Conservation (phyloP, 2,329 filamentous ascomycete genomes). For the Podosphaera fusca region DNA sequence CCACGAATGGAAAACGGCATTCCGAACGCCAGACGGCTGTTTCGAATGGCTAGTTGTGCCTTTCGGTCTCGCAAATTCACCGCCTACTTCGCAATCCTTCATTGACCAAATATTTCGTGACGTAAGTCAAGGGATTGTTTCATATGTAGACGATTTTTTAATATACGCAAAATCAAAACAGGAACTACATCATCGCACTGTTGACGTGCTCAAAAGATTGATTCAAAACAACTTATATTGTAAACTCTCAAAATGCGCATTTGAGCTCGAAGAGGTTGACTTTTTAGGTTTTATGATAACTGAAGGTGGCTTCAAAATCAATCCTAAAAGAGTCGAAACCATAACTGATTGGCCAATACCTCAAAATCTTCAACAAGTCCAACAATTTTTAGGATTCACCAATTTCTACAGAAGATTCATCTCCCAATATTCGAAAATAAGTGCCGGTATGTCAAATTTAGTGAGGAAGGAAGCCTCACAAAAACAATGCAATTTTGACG, state of each 20-base stretch:
- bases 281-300: neutral
- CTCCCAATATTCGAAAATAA: neutral
- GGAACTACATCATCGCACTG: neutral
- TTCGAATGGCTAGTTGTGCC: neutral
- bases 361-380: constrained; percentile 1
- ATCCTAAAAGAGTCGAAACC: neutral
- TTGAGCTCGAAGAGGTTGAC: neutral
- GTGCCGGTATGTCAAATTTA: neutral
- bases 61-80: neutral
- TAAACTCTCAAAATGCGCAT: constrained; percentile 1
- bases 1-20: neutral
- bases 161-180: neutral
- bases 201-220: neutral
- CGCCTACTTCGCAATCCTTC: too few relatives aligned
- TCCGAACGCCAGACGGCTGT: neutral
- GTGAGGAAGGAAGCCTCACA: neutral
- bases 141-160: neutral
- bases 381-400: constrained; percentile 1
- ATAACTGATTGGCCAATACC: neutral
- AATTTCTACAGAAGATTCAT: constrained; percentile 1
- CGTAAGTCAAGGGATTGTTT: neutral
- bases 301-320: neutral
- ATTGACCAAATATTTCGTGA: too few relatives aligned
- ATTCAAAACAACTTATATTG: neutral
- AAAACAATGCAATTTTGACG: neutral